Evolutionary conservation across 768 basidiomycete genomes (phyloP), one percentile per base, ranked within the genome.

Genomic region (Myochromella boudieri): DNA sequence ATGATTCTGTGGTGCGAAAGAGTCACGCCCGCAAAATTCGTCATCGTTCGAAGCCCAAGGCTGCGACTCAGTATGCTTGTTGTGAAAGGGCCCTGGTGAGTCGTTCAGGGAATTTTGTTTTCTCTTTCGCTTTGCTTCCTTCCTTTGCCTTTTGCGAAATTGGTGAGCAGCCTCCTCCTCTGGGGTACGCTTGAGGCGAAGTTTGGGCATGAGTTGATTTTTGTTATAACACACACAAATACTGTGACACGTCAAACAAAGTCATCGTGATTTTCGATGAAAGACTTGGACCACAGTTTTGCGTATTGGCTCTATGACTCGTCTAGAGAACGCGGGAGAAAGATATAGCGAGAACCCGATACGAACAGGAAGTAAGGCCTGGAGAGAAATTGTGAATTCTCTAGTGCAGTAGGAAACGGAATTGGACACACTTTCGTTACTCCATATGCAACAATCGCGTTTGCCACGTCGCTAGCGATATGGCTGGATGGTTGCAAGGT

Each of bases 391-490:
- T 9, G 43, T 49, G 14, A 51, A 27, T 28, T 36, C 44, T n/a
- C 6, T 17, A 20, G 34, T 33, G 25, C 24, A 2, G 26, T 27
- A 32, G 21, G 20, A 29, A 29, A n/a, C 14, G 15, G 18, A 28
- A 28, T 49, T 69, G 27, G 2, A 42, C 60, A 44, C 56, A 87
- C 91, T 77, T 93, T 93, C 40, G 85, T 86, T 14, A 80, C 69
- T 1, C 80, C 83, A 61, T 94, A 95, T 2, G 91, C 92, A 37
- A 91, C 70, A 7, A 91, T 78, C 2, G 82, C 89, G 60, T 93
- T 92, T 3, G 89, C 85, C 5, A 91, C 79, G 58, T 91, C 87
- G 12, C 85, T 84, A 8, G 84, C 86, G 27, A 91, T 63, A 46
- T 67, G 67, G 10, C 67, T 68, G 12, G 75, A 58, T 5, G 57